Conservation (phyloP, 2,329 filamentous ascomycete species). For the Pseudogymnoascus sp. region DNA sequence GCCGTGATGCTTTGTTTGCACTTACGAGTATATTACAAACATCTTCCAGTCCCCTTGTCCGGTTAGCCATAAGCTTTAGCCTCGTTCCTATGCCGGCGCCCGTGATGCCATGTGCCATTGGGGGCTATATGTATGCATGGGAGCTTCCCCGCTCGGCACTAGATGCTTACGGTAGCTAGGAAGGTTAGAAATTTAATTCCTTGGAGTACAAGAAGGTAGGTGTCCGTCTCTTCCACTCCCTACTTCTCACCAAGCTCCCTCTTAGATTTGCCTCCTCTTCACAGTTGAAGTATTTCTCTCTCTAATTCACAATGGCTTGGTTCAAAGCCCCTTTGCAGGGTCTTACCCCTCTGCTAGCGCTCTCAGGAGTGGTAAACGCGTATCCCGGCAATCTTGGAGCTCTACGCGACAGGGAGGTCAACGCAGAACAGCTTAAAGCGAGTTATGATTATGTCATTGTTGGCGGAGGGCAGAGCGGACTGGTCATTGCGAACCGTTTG, state of each 20-base stretch:
- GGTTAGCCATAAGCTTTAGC: slow-evolving; percentile 1
- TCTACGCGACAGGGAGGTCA: not conserved
- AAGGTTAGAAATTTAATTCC: not conserved
- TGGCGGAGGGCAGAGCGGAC: slow-evolving; percentile 37
- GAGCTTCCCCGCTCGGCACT: slow-evolving; percentile 4
- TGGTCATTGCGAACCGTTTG: slow-evolving; percentile 34
- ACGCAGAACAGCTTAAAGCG: not conserved
- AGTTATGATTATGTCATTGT: slow-evolving; percentile 32
- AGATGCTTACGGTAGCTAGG: not conserved
- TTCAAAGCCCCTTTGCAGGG: slow-evolving; percentile 3
- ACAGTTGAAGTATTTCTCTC: not conserved
- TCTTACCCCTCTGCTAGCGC: not conserved
- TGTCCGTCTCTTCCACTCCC: not conserved
- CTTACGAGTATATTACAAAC: slow-evolving; percentile 3
- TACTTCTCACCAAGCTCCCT: not conserved
- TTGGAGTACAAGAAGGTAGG: slow-evolving; percentile 1
- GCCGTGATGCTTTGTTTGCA: not conserved
- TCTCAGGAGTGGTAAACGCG: not conserved
- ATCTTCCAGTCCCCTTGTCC: not conserved
- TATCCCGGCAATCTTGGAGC: not conserved
- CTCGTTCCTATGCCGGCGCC: not conserved
- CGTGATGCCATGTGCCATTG: not conserved
- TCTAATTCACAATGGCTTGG: slow-evolving; percentile 6
- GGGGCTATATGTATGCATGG: not conserved
- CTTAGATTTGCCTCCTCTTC: not conserved